These are phyloP conservation scores for Backusella macrospora DNA, from an alignment of 192 early-diverging fungal genomes.

Conservation along the genomic window DNA sequence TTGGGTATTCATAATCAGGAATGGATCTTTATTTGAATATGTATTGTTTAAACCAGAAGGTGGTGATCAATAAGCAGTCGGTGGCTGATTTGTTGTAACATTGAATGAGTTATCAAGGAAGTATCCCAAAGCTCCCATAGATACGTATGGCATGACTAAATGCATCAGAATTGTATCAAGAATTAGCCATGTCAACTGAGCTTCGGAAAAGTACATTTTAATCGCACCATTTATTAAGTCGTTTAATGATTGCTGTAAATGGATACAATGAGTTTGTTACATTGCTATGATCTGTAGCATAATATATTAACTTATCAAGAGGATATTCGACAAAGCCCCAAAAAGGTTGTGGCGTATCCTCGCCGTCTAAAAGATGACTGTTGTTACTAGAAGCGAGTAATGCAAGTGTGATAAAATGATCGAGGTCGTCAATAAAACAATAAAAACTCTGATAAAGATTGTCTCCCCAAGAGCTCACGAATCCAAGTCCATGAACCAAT, in stretches of 20 bases:
- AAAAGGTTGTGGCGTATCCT: conserved; percentile 33
- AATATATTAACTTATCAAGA: conserved; percentile 28
- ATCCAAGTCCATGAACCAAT: conserved; percentile 50
- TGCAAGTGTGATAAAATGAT: conserved; percentile 31
- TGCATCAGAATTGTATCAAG: conserved; percentile 15
- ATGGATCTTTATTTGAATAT: conserved; percentile 3
- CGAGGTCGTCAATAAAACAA: conserved; percentile 18
- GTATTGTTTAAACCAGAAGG: background rate
- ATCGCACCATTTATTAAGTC: conserved; percentile 30
- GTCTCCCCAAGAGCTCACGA: conserved; percentile 38
- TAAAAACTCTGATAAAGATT: conserved; percentile 30
- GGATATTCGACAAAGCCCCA: conserved; percentile 44
- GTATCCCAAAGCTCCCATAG: conserved; percentile 40
- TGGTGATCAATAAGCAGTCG: conserved; percentile 1
- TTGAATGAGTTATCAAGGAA: background rate
- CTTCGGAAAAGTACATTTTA: conserved; percentile 28
- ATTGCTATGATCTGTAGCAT: background rate
- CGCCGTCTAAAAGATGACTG: background rate
- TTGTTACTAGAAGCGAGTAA: conserved; percentile 20
- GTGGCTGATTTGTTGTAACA: background rate
- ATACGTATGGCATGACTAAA: conserved; percentile 6
- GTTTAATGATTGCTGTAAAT: conserved; percentile 16
- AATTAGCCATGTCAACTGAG: conserved; percentile 31
- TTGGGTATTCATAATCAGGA: background rate
- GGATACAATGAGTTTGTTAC: background rate